A percentile compares a stretch with the other conserved stretches of the same genome.
These are phyloP conservation scores for Boletus patriciae DNA, from an alignment of 768 basidiomycete genomes.

Conservation along the genomic window DNA sequence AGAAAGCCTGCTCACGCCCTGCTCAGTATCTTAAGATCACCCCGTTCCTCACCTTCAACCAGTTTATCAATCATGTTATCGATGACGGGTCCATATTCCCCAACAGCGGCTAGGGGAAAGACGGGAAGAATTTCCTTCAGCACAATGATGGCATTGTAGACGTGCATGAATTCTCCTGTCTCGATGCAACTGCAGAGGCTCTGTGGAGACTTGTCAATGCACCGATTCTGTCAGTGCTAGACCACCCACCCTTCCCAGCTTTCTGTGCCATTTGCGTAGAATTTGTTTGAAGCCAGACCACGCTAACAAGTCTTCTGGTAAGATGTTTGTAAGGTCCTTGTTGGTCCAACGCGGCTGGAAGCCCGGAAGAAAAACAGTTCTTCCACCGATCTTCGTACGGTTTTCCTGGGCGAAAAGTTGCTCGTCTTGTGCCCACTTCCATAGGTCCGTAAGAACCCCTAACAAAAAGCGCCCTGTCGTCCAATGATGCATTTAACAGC, in stretches of 20 bases:
- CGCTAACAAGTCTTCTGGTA: conserved; percentile 54
- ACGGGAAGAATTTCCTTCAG: conserved; percentile 88
- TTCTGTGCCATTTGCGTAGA: conserved; percentile 82
- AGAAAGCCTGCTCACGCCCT: conserved; percentile 54
- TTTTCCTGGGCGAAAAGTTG: conserved; percentile 70
- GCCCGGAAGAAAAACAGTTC: conserved; percentile 63
- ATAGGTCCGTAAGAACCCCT: conserved; percentile 74
- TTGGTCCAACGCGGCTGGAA: conserved; percentile 56
- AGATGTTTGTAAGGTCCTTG: conserved; percentile 41
- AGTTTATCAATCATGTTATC: conserved; percentile 64
- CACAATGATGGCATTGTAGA: conserved; percentile 95
- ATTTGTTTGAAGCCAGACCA: conserved; percentile 73
- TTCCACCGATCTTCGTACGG: conserved; percentile 62
- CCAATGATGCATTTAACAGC: not conserved
- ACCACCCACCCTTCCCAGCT: conserved; percentile 61
- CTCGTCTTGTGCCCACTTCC: conserved; percentile 80
- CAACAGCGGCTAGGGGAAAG: conserved; percentile 72
- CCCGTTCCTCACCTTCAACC: conserved; percentile 73
- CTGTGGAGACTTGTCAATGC: conserved; percentile 39
- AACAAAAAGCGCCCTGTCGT: conserved; percentile 78
- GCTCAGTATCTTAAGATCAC: conserved; percentile 80
- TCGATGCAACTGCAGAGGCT: conserved; percentile 78
- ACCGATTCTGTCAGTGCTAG: not conserved
- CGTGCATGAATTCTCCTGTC: conserved; percentile 93
- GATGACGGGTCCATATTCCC: conserved; percentile 53